phyloP scores from a whole-genome alignment of 441 rosid genomes.

The Euphorbia neoarborescens region DNA sequence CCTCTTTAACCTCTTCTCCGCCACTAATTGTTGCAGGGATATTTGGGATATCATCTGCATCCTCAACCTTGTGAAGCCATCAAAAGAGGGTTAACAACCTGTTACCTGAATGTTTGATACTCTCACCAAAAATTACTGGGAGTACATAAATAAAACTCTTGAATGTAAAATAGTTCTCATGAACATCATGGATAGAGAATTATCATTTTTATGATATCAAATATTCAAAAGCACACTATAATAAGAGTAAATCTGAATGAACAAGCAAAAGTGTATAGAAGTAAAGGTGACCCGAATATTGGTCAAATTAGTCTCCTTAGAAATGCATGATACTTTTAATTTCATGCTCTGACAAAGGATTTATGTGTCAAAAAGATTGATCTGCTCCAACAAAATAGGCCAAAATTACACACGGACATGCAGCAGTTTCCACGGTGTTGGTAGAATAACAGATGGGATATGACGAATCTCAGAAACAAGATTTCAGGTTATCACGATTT shows the following conservation, averaged over 20 bases:
- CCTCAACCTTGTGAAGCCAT: slow-evolving; percentile 66
- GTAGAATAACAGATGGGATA: neutral
- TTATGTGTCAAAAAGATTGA: neutral
- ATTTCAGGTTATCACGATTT: slow-evolving; percentile 17
- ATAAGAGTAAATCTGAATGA: neutral
- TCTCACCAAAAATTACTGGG: slow-evolving; percentile 16
- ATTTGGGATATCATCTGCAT: slow-evolving; percentile 61
- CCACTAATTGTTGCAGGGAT: slow-evolving; percentile 43
- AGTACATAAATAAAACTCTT: slow-evolving; percentile 2
- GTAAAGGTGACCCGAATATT: neutral
- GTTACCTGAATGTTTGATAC: slow-evolving; percentile 11
- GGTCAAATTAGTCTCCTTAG: neutral
- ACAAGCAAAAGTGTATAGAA: neutral
- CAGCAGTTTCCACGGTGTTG: neutral
- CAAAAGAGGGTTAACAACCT: slow-evolving; percentile 22
- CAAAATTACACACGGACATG: neutral
- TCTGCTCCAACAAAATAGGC: neutral
- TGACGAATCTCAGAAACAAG: neutral
- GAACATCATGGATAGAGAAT: neutral
- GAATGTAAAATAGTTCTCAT: neutral
- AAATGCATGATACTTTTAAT: neutral
- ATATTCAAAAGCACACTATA: neutral
- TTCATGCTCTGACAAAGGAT: neutral
- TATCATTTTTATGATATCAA: neutral
- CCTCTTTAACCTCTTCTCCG: slow-evolving; percentile 43